A percentile compares a stretch with the other conserved stretches of the same genome.
Conservation (phyloP, 768 basidiomycete genomes). For the Kwoniella botswanensis region DNA sequence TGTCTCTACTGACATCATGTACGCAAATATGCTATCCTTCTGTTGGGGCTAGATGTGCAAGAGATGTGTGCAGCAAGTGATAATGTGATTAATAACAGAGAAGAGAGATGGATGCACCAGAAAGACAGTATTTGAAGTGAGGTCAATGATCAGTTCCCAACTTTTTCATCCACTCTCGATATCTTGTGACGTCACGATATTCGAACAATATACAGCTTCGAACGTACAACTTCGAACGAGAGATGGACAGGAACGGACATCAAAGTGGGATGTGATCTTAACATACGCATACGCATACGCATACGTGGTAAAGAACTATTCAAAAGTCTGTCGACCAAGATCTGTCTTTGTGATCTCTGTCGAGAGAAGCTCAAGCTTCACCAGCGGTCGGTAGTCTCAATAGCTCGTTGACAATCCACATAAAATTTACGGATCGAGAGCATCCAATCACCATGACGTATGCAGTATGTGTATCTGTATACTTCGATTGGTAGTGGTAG, state of each 20-base stretch:
- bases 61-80: not conserved
- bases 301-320: no score
- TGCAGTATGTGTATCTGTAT: no score
- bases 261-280: not conserved
- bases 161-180: not conserved
- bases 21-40: not conserved
- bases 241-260: not conserved
- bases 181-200: not conserved
- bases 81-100: not conserved
- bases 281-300: not conserved
- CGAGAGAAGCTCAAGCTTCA: no score
- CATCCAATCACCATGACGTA: no score
- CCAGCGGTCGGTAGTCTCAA: no score
- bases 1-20: not conserved
- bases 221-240: not conserved
- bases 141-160: not conserved
- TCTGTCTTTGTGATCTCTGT: no score
- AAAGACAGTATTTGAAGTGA: not conserved
- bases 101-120: not conserved
- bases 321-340: no score
- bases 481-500: no score
- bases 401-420: no score
- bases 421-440: no score
- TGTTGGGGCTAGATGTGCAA: not conserved
- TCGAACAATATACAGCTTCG: not conserved